phyloP scores from a whole-genome alignment of 306 rosid species.

The Comarum palustre region DNA sequence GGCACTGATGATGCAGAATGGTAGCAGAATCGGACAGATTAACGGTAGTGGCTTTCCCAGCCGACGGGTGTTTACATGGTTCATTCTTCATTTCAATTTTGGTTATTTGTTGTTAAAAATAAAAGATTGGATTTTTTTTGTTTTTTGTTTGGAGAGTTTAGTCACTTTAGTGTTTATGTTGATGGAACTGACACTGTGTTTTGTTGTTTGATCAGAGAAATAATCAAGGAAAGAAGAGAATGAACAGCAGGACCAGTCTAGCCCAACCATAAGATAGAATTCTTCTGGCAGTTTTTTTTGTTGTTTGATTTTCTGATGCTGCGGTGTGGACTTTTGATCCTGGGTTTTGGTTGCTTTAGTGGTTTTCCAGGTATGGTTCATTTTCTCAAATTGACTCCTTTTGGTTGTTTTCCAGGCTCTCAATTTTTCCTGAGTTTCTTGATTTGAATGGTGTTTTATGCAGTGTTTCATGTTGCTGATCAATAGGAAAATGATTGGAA shows the following conservation, averaged over 20 bases:
- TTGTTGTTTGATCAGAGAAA: constrained; percentile 30
- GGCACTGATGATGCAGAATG: constrained; percentile 17
- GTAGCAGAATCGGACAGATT: constrained; percentile 18
- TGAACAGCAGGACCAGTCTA: constrained; percentile 39
- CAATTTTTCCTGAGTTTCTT: too few relatives aligned
- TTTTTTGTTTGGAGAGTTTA: background rate
- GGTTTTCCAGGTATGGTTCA: too few relatives aligned
- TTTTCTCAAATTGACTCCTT: too few relatives aligned
- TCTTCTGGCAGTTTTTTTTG: too few relatives aligned
- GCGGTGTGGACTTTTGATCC: too few relatives aligned
- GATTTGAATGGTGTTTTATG: too few relatives aligned
- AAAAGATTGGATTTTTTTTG: background rate
- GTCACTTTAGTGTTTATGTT: too few relatives aligned
- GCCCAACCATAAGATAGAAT: constrained; percentile 42
- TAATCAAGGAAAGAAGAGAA: constrained; percentile 38
- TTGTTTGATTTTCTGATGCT: too few relatives aligned
- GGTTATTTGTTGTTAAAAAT: background rate
- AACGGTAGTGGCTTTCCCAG: constrained; percentile 21
- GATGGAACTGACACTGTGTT: background rate
- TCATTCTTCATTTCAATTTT: background rate
- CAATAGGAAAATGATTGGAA: too few relatives aligned
- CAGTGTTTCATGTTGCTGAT: too few relatives aligned
- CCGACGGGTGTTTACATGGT: constrained; percentile 24
- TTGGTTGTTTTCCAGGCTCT: too few relatives aligned
- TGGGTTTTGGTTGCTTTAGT: too few relatives aligned